Evolutionary conservation across 2,329 filamentous ascomycete genomes (phyloP).

Genomic region (Pyrenochaeta sp.): DNA sequence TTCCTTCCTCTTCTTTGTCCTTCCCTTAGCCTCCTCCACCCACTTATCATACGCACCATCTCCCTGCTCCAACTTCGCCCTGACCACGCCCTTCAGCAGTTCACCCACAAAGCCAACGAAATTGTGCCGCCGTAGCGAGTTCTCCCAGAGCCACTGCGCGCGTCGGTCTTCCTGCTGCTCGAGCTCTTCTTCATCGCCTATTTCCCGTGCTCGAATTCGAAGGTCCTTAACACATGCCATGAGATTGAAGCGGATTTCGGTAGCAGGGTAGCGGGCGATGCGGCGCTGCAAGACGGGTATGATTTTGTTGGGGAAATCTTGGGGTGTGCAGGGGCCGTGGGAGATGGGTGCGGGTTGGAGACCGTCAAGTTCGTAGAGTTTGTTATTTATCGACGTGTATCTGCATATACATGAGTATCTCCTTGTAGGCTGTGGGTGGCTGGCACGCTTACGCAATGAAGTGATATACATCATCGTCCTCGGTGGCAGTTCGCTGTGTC

Average conservation of each 20-base stretch:
- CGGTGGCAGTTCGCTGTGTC: conserved; percentile 75
- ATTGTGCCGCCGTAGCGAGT: conserved; percentile 88
- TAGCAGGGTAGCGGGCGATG: conserved; percentile 82
- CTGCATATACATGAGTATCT: conserved; percentile 25
- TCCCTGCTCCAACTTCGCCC: conserved; percentile 72
- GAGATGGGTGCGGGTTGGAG: conserved; percentile 91
- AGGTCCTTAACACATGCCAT: conserved; percentile 90
- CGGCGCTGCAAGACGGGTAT: conserved; percentile 87
- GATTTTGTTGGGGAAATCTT: conserved; percentile 79
- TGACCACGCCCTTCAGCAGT: conserved; percentile 86
- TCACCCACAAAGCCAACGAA: conserved; percentile 96
- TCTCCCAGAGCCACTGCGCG: conserved; percentile 91
- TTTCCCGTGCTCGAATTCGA: conserved; percentile 76
- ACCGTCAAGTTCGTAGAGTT: conserved; percentile 93
- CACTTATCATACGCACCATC: conserved; percentile 74
- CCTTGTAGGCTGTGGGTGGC: neutral
- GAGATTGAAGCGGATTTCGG: conserved; percentile 95
- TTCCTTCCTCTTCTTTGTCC: conserved; percentile 61
- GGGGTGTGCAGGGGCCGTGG: conserved; percentile 77
- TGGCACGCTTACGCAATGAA: conserved; percentile 75
- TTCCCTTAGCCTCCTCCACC: conserved; percentile 72
- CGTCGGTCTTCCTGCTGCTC: conserved; percentile 84
- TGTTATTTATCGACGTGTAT: conserved; percentile 82
- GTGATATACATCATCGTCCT: conserved; percentile 91
- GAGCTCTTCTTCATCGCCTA: conserved; percentile 82